These are phyloP conservation scores for Proliferodiscus dingleyae DNA, from an alignment of 2,329 filamentous ascomycete genomes.

Conservation along the genomic window DNA sequence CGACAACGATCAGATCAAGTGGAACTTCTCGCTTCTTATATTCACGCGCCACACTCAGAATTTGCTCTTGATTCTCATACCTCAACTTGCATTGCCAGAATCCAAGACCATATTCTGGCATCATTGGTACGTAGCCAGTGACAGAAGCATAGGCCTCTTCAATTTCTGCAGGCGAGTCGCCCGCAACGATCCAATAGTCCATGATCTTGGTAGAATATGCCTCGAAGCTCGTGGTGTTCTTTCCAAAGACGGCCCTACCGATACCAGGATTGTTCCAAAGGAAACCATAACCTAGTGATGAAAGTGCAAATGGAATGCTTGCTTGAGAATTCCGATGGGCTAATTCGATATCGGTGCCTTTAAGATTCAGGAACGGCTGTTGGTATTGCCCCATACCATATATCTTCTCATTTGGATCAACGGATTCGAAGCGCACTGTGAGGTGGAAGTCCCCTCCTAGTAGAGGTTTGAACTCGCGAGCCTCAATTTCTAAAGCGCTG, in stretches of 20 bases:
- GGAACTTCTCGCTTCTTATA: slow-evolving; percentile 51
- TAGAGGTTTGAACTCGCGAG: slow-evolving; percentile 45
- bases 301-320: slow-evolving; percentile 57
- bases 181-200: slow-evolving; percentile 62
- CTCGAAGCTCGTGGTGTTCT: slow-evolving; percentile 57
- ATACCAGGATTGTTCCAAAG: slow-evolving; percentile 64
- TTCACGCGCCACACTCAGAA: slow-evolving; percentile 55
- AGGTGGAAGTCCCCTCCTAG: slow-evolving; percentile 49
- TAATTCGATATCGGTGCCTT: slow-evolving; percentile 57
- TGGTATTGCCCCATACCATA: slow-evolving; percentile 68
- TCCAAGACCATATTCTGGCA: slow-evolving; percentile 64
- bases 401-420: slow-evolving; percentile 52
- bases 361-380: slow-evolving; percentile 57
- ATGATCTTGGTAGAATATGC: slow-evolving; percentile 51
- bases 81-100: slow-evolving; percentile 67
- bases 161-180: slow-evolving; percentile 50
- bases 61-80: slow-evolving; percentile 61
- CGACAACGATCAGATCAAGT: slow-evolving; percentile 59
- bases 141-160: slow-evolving; percentile 50
- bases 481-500: slow-evolving; percentile 45
- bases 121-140: slow-evolving; percentile 58
- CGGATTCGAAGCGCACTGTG: slow-evolving; percentile 53
- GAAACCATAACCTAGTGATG: slow-evolving; percentile 56
- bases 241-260: slow-evolving; percentile 56
- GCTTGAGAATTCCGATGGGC: slow-evolving; percentile 64